These are phyloP conservation scores for Lepidium aucheri DNA, from an alignment of 345 rosid species.

Conservation along the genomic window DNA sequence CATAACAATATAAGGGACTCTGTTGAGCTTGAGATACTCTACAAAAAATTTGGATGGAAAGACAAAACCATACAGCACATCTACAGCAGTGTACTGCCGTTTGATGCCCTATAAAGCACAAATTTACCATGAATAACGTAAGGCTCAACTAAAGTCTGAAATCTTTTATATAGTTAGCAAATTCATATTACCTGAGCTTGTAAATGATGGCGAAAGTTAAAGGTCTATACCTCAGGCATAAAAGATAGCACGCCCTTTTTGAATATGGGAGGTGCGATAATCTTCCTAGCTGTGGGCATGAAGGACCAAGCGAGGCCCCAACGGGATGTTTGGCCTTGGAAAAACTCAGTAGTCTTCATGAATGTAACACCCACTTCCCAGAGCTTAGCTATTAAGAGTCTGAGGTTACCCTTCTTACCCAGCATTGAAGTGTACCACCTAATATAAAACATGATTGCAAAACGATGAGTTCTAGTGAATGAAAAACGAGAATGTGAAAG, in stretches of 20 bases:
- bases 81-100: constrained; percentile 58
- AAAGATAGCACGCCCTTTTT: constrained; percentile 47
- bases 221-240: constrained; percentile 63
- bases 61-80: constrained; percentile 31
- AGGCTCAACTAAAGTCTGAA: neutral
- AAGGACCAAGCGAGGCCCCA: constrained; percentile 98
- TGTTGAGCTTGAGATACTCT: constrained; percentile 17
- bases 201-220: neutral
- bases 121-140: neutral
- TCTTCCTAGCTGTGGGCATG: constrained; percentile 53
- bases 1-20: constrained; percentile 1
- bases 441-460: neutral
- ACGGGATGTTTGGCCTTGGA: constrained; percentile 81
- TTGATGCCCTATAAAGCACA: constrained; percentile 45
- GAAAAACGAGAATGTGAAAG: neutral
- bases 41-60: constrained; percentile 5
- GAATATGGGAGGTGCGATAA: constrained; percentile 37
- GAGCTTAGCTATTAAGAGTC: constrained; percentile 60
- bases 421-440: constrained; percentile 96
- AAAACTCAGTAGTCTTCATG: constrained; percentile 85
- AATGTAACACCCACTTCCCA: constrained; percentile 58
- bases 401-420: constrained; percentile 80
- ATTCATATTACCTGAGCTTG: neutral
- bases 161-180: neutral
- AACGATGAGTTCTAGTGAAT: neutral